phyloP scores from a whole-genome alignment of 306 rosid species.

The Adenanthera pavonina region DNA sequence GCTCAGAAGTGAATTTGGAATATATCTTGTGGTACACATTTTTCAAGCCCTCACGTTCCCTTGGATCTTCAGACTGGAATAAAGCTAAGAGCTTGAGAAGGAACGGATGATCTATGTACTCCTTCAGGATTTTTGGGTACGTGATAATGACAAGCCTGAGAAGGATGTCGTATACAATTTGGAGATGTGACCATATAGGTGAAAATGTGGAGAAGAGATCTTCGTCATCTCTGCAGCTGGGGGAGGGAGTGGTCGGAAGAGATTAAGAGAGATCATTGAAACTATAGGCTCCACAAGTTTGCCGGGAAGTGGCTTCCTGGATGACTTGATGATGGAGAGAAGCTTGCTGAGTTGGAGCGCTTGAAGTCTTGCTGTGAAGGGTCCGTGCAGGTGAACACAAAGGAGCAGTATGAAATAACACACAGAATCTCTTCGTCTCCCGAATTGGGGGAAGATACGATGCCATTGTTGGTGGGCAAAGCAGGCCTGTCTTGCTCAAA shows the following conservation, averaged over 20 bases:
- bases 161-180: constrained; percentile 70
- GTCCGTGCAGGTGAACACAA: constrained; percentile 50
- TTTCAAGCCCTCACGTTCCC: constrained; percentile 79
- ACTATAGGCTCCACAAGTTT: constrained; percentile 53
- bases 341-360: constrained; percentile 63
- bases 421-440: constrained; percentile 64
- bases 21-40: constrained; percentile 73
- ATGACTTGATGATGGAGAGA: constrained; percentile 53
- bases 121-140: constrained; percentile 48
- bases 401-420: constrained; percentile 57
- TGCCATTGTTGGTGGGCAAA: background rate
- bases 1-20: constrained; percentile 52
- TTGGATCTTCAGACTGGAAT: constrained; percentile 77
- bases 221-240: constrained; percentile 73
- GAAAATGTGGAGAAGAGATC: constrained; percentile 54
- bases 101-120: constrained; percentile 52
- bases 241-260: constrained; percentile 84
- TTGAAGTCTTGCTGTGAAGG: constrained; percentile 68
- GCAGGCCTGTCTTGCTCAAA: constrained; percentile 49
- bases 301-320: constrained; percentile 49
- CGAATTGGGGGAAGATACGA: constrained; percentile 40
- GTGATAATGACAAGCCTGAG: constrained; percentile 52
- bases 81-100: constrained; percentile 63
- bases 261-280: constrained; percentile 60
- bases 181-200: constrained; percentile 72